Conservation (phyloP, 768 basidiomycete species). For the Tubosaeta brunneosetosa region DNA sequence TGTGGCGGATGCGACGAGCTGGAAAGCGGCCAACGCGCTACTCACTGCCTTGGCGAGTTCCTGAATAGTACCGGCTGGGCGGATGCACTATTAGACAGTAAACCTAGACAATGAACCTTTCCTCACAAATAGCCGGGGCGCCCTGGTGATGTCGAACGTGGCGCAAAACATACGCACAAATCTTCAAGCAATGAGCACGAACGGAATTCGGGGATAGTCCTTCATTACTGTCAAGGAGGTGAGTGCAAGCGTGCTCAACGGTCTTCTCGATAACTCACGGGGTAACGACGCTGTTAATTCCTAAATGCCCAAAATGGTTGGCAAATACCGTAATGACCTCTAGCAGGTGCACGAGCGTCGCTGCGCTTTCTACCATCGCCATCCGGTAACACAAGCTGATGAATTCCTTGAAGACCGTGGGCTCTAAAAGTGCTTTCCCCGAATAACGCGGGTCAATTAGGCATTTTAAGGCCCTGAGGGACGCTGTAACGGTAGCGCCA, state of each 20-base stretch:
- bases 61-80: slow-evolving; percentile 51
- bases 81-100: slow-evolving; percentile 8
- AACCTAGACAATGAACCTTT: neutral
- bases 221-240: slow-evolving; percentile 23
- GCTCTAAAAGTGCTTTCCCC: slow-evolving; percentile 76
- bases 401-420: slow-evolving; percentile 85
- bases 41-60: slow-evolving; percentile 58
- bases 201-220: slow-evolving; percentile 29
- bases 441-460: slow-evolving; percentile 79
- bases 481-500: slow-evolving; percentile 49
- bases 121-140: slow-evolving; percentile 49
- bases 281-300: slow-evolving; percentile 16
- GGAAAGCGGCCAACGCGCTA: slow-evolving; percentile 58
- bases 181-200: slow-evolving; percentile 68
- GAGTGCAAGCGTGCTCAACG: neutral
- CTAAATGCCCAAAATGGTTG: slow-evolving; percentile 29
- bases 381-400: slow-evolving; percentile 84
- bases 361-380: slow-evolving; percentile 78
- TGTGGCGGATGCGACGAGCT: slow-evolving; percentile 53
- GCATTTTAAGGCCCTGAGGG: slow-evolving; percentile 71
- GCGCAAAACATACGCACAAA: slow-evolving; percentile 78
- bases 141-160: slow-evolving; percentile 59
- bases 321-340: slow-evolving; percentile 64
- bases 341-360: slow-evolving; percentile 65
- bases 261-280: slow-evolving; percentile 12